Conservation (phyloP, 2,329 filamentous ascomycete genomes). For the Aureobasidium sp. region DNA sequence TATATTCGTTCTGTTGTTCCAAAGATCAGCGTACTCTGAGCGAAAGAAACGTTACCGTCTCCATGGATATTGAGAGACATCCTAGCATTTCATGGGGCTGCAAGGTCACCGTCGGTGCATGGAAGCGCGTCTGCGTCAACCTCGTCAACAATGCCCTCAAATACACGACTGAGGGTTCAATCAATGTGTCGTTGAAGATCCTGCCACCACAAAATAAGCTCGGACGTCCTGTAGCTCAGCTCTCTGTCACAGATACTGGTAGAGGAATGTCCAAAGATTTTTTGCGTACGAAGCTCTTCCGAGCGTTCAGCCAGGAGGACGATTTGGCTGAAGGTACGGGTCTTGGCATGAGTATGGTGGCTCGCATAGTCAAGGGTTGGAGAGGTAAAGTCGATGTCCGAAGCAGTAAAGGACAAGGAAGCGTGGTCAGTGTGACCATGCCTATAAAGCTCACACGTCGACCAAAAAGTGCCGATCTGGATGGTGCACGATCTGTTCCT, state of each 20-base stretch:
- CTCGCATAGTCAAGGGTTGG: constrained; percentile 22
- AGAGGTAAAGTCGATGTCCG: constrained; percentile 36
- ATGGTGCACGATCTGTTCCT: background rate
- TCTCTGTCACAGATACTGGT: constrained; percentile 24
- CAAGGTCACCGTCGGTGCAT: constrained; percentile 20
- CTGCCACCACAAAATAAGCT: constrained; percentile 9
- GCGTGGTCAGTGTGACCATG: background rate
- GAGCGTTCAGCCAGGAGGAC: constrained; percentile 29
- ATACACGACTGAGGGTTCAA: constrained; percentile 36
- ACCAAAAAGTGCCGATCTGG: background rate
- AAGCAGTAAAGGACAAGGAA: background rate
- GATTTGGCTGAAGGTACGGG: constrained; percentile 26
- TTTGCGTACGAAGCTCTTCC: constrained; percentile 22
- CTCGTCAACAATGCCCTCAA: constrained; percentile 41
- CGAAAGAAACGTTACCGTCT: background rate
- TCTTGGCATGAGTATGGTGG: constrained; percentile 28
- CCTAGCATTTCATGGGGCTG: constrained; percentile 31
- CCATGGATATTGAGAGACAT: background rate
- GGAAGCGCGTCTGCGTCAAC: constrained; percentile 39
- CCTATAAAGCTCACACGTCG: background rate
- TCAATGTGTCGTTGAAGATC: constrained; percentile 24
- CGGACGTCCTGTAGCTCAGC: background rate
- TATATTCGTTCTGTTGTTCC: constrained; percentile 8
- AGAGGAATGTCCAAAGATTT: constrained; percentile 28
- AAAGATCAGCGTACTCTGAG: background rate